Evolutionary conservation across 2,329 filamentous ascomycete species (phyloP), one percentile per base, ranked within the genome.

Genomic region (Lasiodiplodia hormozganensis): DNA sequence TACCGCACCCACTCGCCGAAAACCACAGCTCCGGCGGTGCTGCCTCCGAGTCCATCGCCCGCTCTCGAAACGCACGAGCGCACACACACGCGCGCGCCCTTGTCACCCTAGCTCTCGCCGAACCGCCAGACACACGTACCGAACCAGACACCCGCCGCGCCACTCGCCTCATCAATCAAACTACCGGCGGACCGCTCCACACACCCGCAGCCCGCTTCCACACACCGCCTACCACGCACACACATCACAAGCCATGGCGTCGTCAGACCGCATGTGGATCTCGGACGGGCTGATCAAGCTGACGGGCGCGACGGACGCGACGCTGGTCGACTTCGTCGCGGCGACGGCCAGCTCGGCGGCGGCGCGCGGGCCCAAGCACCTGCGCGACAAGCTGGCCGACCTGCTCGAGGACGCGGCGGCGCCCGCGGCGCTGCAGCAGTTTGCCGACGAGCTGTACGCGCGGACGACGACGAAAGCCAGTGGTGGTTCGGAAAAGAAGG

Each of bases 291-390:
- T 86, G 67, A 80, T 85, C 71, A 83, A 82, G 68, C 80, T 88
- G 62, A 84, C 85, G 47, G 86, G 85, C 70, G 86, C 83, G 58
- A 86, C 85, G 49, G 86, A 88, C 70, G 79, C 83, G 43, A 87
- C 86, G 64, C 80, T 86, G 62, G 78, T 88, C 70, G 86, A 88
- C 76, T 88, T 87, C 72, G 82, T 88, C 28, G 81, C 86, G 67
- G 84, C 85, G 53, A 86, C 85, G 18, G 85, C 86, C 12, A 10
- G 12, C 12, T 40, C 38, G 11, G 79, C 78, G 71, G 81, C 82
- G 25, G 82, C 83, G 53, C 86, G 85, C 72, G 85, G 84, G 2
- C 75, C 81, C 8, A 75, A 76, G 4, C 77, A 82, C 31, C 77
- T 88, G 47, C 78, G 82, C 70, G 84, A 85, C 70, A 86, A 86